Evolutionary conservation across 305 asterid species (phyloP), one percentile per base, ranked within the genome.

Genomic region (Rubia peregrina): DNA sequence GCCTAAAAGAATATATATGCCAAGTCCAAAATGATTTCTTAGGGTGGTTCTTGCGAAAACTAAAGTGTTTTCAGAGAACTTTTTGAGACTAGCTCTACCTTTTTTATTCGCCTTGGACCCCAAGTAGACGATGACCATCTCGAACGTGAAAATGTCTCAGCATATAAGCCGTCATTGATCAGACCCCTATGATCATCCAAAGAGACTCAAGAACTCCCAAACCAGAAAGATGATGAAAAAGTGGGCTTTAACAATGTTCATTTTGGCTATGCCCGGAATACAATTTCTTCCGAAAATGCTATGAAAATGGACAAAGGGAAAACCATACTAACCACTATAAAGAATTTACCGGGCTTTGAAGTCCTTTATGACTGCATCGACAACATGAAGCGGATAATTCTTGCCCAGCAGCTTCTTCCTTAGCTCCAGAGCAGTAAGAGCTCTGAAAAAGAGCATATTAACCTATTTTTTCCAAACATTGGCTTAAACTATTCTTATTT

Each of bases 81-180:
- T 53, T 67, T 68, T 17, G 14, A 14, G 40, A 38, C 8, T 49
- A 60, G 60, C 22, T 53, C 13, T 85, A 92, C 98, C 73, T 81
- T 95, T 77, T 74, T 91, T 71, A 93, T 91, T 78, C 96, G 85
- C 22, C 87, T 78, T 66, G 97, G 98, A 51, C 98, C 97, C 97
- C 98, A 93, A 80, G 89, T 86, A 68, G 88, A 89, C 78, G 98
- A 88, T 74, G 96, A 82, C 96, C 97, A 93, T 83, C 96, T 85
- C 60, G 98, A 89, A 61, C 85, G 89, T 44, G 93, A 80, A 86
- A 73, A 88, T 72, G 90, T 66, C 87, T 93, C 98, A 51, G 96
- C 97, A 75, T 85, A 91, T 71, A 89, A 80, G 72, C 89, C 69
- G 51, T 93, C 98, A 85, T 93, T 85, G 69, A 93, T 81, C 76